Conservation (phyloP, 129 eudicot species). For the Centaurea solstitialis region DNA sequence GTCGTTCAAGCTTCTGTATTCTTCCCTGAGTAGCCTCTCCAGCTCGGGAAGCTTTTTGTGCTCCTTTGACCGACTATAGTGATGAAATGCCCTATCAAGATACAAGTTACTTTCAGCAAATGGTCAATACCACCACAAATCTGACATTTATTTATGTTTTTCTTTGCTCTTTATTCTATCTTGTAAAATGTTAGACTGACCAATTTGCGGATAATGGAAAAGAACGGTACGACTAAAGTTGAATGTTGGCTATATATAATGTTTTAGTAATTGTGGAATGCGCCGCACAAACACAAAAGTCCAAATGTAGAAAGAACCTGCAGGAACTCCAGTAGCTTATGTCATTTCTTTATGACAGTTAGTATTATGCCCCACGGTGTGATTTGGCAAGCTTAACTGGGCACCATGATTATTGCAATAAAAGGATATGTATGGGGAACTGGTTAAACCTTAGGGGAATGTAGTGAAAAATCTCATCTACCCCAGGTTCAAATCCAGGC, state of each 20-base stretch:
- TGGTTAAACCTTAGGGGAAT: too few species aligned
- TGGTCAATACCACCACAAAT: background rate
- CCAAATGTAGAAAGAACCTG: background rate
- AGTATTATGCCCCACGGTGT: background rate
- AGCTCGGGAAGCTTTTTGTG: conserved; percentile 64
- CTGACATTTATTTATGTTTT: background rate
- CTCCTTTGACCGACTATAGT: conserved; percentile 53
- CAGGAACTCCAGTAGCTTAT: background rate
- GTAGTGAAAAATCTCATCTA: too few species aligned
- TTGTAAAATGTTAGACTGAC: too few species aligned
- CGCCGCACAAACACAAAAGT: background rate
- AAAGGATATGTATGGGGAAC: too few species aligned
- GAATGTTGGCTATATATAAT: background rate
- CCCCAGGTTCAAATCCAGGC: too few species aligned
- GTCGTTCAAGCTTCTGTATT: conserved; percentile 72
- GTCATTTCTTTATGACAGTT: background rate
- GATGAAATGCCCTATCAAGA: conserved; percentile 86
- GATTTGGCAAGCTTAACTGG: too few species aligned
- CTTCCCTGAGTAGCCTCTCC: conserved; percentile 77
- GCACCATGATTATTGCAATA: too few species aligned
- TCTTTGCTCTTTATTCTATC: too few species aligned
- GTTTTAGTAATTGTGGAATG: background rate
- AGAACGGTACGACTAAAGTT: background rate
- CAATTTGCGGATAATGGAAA: background rate
- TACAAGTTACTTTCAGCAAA: background rate